Conservation (phyloP, 2,329 filamentous ascomycete genomes). For the Aspergillus tanneri region DNA sequence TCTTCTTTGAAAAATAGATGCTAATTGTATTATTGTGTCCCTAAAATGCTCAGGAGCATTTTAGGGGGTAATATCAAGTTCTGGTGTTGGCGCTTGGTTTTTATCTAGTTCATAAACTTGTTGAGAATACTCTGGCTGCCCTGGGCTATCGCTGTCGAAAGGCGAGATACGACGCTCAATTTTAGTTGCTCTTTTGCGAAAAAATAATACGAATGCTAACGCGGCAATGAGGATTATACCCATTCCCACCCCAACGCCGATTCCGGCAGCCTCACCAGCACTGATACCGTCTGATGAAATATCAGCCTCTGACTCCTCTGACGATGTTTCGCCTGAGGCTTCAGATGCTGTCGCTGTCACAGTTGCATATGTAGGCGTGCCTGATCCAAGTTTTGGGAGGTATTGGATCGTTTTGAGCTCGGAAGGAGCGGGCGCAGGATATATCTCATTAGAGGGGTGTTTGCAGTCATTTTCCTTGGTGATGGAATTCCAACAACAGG, state of each 20-base stretch:
- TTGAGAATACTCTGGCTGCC: too few species aligned
- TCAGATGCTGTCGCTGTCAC: background rate
- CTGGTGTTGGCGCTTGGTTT: too few species aligned
- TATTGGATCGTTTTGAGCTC: conserved; percentile 12
- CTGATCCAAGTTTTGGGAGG: conserved; percentile 2
- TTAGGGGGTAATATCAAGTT: too few species aligned
- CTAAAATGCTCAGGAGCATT: too few species aligned
- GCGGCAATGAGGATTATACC: background rate
- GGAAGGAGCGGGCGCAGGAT: conserved; percentile 4
- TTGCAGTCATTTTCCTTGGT: conserved; percentile 4
- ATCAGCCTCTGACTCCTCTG: background rate
- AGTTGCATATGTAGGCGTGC: conserved; percentile 5
- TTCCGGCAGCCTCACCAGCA: conserved; percentile 4
- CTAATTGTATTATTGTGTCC: too few species aligned
- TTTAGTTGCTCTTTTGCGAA: too few species aligned
- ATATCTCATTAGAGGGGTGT: conserved; percentile 5
- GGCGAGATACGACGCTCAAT: too few species aligned
- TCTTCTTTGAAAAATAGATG: too few species aligned
- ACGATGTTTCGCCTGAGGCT: background rate
- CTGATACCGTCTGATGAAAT: background rate
- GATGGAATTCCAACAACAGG: conserved; percentile 5
- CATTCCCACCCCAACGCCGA: conserved; percentile 8
- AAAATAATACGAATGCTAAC: too few species aligned
- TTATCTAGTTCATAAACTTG: too few species aligned
- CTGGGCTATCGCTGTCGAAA: too few species aligned